These are phyloP conservation scores for Metschnikowia reukaufii DNA, from an alignment of 805 yeast species.

Conservation along the genomic window DNA sequence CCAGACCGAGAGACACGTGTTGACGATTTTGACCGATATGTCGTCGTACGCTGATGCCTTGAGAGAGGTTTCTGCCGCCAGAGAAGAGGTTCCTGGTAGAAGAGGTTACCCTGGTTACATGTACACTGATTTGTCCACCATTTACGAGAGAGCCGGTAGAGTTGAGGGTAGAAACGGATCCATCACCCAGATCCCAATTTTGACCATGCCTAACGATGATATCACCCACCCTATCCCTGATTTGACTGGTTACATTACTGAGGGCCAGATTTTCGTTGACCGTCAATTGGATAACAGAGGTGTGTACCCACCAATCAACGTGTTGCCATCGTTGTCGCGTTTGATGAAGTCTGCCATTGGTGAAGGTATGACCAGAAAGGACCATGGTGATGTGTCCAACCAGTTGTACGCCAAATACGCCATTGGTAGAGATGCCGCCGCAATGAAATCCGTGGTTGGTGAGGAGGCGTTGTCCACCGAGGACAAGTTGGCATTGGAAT, in stretches of 20 bases:
- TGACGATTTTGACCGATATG: constrained; percentile 98
- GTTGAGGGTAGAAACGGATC: constrained; percentile 99
- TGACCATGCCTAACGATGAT: constrained; percentile 99
- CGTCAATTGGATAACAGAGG: constrained; percentile 96
- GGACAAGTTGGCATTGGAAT: constrained; percentile 95
- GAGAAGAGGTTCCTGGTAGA: constrained; percentile 99
- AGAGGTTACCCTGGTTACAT: constrained; percentile 99
- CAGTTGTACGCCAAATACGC: constrained; percentile 99
- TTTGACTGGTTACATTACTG: constrained; percentile 98
- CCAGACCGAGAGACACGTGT: constrained; percentile 98
- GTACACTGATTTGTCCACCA: constrained; percentile 99
- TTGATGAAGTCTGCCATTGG: constrained; percentile 99
- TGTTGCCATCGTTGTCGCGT: constrained; percentile 94
- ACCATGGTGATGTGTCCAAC: constrained; percentile 98
- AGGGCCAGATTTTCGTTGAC: constrained; percentile 97
- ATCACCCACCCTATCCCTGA: constrained; percentile 99
- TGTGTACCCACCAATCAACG: constrained; percentile 98
- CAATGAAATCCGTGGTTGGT: constrained; percentile 99
- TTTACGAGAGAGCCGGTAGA: constrained; percentile 99
- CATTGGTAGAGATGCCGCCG: constrained; percentile 99
- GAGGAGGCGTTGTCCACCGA: constrained; percentile 98
- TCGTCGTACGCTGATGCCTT: constrained; percentile 99
- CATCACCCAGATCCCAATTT: constrained; percentile 96
- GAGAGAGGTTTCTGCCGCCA: constrained; percentile 99
- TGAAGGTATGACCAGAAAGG: constrained; percentile 99